Evolutionary conservation across 306 rosid genomes (phyloP), one percentile per base, ranked within the genome.

Genomic region (Castanea sativa): DNA sequence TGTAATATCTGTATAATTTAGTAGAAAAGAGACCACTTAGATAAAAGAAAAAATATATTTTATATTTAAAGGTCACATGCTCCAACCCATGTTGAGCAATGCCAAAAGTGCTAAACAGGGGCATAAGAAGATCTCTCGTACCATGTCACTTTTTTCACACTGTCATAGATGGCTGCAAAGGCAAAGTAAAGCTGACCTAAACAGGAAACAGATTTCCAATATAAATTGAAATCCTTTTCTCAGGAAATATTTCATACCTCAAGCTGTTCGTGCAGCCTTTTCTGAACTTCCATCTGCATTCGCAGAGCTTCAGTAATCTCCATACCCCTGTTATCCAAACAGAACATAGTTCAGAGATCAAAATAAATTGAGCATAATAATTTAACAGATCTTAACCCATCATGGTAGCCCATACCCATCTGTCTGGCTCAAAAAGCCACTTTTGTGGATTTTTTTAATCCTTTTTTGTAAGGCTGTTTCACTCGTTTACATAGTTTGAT

Each of bases 231-330:
- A 77, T 69, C 53, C 59, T 25, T 61, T 58, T 67, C 49, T 8
- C 78, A 65, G 53, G 49, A 81, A 70, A 56, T 67, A 57, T 83
- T 76, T 35, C 80, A 81, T 74, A 96, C 99, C 96, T 96, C 99
- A 68, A 96, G 99, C 79, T 96, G 99, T 81, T 96, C 98, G 45
- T 96, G 99, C 82, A 96, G 85, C 80, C 88, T 90, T 87, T 96
- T 96, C 89, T 96, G 99, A 82, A 96, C 98, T 87, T 96, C 99
- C 98, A 96, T 93, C 89, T 96, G 98, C 89, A 96, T n/a, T 19
- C 98, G 88, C 83, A 96, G 90, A 81, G 99, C 99, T 84, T 96
- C 99, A 55, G 99, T 96, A 70, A 96, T 90, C 87, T 93, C 94
- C 16, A 93, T 89, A 63, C 99, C 91, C 73, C 99, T 96, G 93